Evolutionary conservation across 495 filamentous ascomycete genomes (phyloP).

Genomic region (Beverwykella pulmonaria): DNA sequence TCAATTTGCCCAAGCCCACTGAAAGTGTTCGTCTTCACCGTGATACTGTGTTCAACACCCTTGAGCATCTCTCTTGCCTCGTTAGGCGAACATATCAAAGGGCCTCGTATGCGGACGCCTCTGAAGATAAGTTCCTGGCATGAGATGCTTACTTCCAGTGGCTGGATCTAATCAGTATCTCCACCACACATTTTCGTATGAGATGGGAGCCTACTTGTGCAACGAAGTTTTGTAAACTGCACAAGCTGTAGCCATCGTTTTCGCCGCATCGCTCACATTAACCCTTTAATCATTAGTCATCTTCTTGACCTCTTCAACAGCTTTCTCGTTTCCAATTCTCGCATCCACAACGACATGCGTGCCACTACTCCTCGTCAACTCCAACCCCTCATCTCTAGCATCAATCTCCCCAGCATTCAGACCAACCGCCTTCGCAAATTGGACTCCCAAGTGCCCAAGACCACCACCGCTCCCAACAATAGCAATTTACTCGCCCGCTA

Average conservation of each 20-base stretch:
- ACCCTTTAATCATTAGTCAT: slow-evolving; percentile 55
- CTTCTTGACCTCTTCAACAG: slow-evolving; percentile 51
- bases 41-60: slow-evolving; percentile 55
- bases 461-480: slow-evolving; percentile 62
- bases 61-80: slow-evolving; percentile 57
- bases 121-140: slow-evolving; percentile 58
- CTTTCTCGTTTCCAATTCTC: slow-evolving; percentile 49
- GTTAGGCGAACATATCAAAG: slow-evolving; percentile 50
- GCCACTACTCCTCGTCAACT: slow-evolving; percentile 49
- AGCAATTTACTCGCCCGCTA: slow-evolving; percentile 53
- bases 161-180: slow-evolving; percentile 30
- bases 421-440: slow-evolving; percentile 59
- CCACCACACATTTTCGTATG: neutral
- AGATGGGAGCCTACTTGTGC: slow-evolving; percentile 46
- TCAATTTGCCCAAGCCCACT: slow-evolving; percentile 56
- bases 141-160: slow-evolving; percentile 52
- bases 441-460: slow-evolving; percentile 58
- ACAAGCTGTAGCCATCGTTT: slow-evolving; percentile 52
- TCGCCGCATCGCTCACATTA: slow-evolving; percentile 50
- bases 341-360: slow-evolving; percentile 59
- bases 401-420: slow-evolving; percentile 58
- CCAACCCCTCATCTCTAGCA: slow-evolving; percentile 57
- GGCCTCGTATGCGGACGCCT: slow-evolving; percentile 56
- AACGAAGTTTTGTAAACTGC: slow-evolving; percentile 59
- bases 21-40: slow-evolving; percentile 56